Conservation (phyloP, 805 yeast genomes). For the Wickerhamiella cacticola region DNA sequence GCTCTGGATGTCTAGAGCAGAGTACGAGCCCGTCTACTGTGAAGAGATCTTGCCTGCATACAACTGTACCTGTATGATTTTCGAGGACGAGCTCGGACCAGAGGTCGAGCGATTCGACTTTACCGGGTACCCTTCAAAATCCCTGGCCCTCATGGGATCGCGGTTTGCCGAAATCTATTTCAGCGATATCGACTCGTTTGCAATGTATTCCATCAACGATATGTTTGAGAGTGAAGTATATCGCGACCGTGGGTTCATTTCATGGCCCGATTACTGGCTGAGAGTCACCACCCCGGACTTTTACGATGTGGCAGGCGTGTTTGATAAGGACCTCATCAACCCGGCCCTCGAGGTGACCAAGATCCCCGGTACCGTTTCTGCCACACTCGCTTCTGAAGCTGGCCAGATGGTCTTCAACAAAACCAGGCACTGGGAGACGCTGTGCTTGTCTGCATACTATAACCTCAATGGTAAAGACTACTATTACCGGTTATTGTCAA, state of each 20-base stretch:
- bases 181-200: constrained; percentile 66
- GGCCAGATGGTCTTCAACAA: constrained; percentile 56
- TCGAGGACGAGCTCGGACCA: constrained; percentile 50
- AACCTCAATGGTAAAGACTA: constrained; percentile 51
- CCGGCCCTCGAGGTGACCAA: constrained; percentile 27
- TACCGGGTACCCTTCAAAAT: constrained; percentile 56
- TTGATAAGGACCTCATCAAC: constrained; percentile 26
- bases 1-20: constrained; percentile 63
- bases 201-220: constrained; percentile 50
- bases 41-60: constrained; percentile 48
- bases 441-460: constrained; percentile 51
- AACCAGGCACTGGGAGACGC: constrained; percentile 42
- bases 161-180: constrained; percentile 60
- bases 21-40: constrained; percentile 63
- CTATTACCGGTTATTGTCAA: constrained; percentile 47
- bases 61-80: constrained; percentile 56
- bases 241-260: constrained; percentile 37
- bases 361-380: constrained; percentile 46
- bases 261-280: constrained; percentile 88
- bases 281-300: constrained; percentile 65
- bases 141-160: constrained; percentile 58
- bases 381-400: constrained; percentile 51
- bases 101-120: constrained; percentile 38
- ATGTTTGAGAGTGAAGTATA: constrained; percentile 50
- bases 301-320: constrained; percentile 54